These are phyloP conservation scores for Colletotrichum sp. DNA, from an alignment of 2,329 filamentous ascomycete genomes.

Conservation along the genomic window DNA sequence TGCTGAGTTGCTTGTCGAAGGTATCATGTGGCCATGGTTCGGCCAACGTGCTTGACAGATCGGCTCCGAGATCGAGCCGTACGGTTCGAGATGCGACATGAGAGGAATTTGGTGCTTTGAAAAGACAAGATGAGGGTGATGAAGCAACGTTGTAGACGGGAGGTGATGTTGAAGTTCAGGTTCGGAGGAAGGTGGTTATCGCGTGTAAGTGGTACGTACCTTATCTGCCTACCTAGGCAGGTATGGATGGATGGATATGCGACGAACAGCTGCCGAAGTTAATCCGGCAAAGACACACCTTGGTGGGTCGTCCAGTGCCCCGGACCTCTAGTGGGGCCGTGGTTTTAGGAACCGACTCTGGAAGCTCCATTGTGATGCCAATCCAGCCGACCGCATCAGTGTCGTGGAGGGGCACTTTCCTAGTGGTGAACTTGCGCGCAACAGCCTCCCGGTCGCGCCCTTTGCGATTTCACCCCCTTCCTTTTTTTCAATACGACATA, in stretches of 20 bases:
- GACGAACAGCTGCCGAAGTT: neutral
- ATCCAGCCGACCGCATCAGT: slow-evolving; percentile 5
- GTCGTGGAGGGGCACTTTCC: slow-evolving; percentile 13
- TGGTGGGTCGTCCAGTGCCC: neutral
- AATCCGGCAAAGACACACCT: neutral
- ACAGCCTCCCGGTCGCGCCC: neutral
- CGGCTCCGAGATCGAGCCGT: neutral
- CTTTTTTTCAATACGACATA: neutral
- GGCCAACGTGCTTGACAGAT: neutral
- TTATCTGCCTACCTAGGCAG: neutral
- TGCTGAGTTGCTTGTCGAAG: neutral
- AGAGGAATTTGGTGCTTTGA: neutral
- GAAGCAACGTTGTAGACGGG: neutral
- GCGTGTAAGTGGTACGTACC: slow-evolving; percentile 4
- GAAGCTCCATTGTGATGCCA: slow-evolving; percentile 3
- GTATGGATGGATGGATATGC: neutral
- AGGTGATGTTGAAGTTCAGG: neutral
- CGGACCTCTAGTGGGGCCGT: slow-evolving; percentile 16
- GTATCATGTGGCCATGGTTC: neutral
- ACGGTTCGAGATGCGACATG: neutral
- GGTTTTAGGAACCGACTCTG: slow-evolving; percentile 7
- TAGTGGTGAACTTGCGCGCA: neutral
- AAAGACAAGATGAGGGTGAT: neutral
- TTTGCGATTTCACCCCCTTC: neutral
- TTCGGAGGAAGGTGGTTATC: neutral